Conservation (phyloP, 164 flowering plant genomes). For the Tinospora cordifolia region DNA sequence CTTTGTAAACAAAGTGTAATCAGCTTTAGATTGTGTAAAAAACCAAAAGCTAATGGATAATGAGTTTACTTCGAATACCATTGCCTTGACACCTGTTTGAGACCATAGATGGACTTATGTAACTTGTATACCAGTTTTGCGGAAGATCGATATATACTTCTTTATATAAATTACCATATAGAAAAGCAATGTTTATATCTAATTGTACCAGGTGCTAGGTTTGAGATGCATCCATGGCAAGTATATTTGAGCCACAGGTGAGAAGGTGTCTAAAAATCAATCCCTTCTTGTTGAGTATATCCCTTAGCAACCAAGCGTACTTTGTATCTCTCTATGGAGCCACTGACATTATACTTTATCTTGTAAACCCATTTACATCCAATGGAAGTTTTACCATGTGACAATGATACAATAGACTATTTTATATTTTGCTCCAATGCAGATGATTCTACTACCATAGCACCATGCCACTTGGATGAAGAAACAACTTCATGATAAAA, state of each 20-base stretch:
- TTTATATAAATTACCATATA: not conserved
- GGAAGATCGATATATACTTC: conserved; percentile 2
- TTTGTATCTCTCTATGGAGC: not conserved
- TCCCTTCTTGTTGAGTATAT: not conserved
- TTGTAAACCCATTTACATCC: not conserved
- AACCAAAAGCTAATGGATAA: not conserved
- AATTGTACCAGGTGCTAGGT: not conserved
- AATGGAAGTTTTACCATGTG: not conserved
- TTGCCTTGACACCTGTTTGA: conserved; percentile 2
- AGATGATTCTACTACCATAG: too few relatives aligned
- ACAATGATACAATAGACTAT: not conserved
- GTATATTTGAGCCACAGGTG: not conserved
- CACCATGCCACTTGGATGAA: too few relatives aligned
- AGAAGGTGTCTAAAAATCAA: not conserved
- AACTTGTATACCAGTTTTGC: not conserved
- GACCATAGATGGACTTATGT: conserved; percentile 11
- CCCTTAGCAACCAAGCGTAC: not conserved
- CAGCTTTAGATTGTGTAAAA: conserved; percentile 1
- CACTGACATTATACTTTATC: not conserved
- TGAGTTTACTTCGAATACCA: conserved; percentile 4
- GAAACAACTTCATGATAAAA: too few relatives aligned
- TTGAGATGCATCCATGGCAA: not conserved
- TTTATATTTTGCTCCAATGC: too few relatives aligned
- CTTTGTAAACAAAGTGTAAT: conserved; percentile 6
- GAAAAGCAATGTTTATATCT: not conserved